These are phyloP conservation scores for Sinapis alba DNA, from an alignment of 441 rosid species.

Conservation along the genomic window DNA sequence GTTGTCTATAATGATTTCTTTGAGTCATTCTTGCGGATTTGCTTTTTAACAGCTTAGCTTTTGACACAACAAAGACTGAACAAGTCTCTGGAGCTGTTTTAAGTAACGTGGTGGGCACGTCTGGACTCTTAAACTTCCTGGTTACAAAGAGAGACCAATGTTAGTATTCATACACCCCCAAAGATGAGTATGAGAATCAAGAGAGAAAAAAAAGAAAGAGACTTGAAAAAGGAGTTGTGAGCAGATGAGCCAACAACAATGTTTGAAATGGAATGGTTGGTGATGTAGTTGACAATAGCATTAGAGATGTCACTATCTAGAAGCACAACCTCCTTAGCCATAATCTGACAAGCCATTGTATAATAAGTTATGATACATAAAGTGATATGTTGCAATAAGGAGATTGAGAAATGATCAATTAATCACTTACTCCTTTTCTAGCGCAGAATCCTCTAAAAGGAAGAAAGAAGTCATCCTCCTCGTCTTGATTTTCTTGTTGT, in stretches of 20 bases:
- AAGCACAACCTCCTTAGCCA: not conserved
- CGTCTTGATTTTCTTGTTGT: not conserved
- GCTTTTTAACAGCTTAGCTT: not conserved
- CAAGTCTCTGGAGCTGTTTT: constrained; percentile 5
- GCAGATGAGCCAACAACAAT: not conserved
- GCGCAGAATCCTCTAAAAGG: not conserved
- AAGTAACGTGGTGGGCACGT: not conserved
- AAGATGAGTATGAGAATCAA: not conserved
- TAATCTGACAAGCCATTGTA: not conserved
- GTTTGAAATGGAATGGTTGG: not conserved
- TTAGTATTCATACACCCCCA: not conserved
- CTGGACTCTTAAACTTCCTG: not conserved
- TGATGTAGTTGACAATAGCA: not conserved
- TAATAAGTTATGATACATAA: not conserved
- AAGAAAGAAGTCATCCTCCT: not conserved
- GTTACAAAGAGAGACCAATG: not conserved
- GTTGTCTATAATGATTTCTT: not conserved
- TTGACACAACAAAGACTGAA: not conserved
- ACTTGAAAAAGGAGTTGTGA: not conserved
- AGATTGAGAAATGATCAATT: not conserved
- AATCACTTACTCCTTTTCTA: not conserved
- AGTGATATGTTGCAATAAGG: not conserved
- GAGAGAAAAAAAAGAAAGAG: not conserved
- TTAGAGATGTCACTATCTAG: not conserved
- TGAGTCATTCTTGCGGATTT: not conserved